Evolutionary conservation across 331 rosid species (phyloP), one percentile per base, ranked within the genome.

Genomic region (Spiraea crenata): DNA sequence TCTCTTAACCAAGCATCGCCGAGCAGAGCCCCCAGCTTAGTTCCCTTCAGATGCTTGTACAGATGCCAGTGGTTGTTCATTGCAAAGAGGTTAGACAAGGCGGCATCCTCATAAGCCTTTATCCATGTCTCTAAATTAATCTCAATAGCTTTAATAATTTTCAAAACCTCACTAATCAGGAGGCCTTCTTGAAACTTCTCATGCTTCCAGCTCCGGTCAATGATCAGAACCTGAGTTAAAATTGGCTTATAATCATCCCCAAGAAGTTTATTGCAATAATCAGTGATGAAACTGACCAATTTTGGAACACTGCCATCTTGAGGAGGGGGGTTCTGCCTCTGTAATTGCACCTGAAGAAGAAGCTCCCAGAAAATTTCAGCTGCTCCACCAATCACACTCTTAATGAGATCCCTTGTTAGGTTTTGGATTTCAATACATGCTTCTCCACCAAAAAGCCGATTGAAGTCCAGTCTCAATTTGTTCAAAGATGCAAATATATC

Each of bases 301-400:
- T 84, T 81, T 0, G 96, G 96, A 48, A 95, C 96, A 69, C 65
- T 78, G 42, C 99, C 99, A 67, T 91, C 99, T 37, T 41, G 56
- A 38, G 99, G 97, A 9, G 97, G 99, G 2, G 99, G 89, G 65
- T 67, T 87, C 86, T 81, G 84, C 83, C 93, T 86, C 80, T 95
- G 99, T 58, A 95, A 78, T 83, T 88, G 87, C 77, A 91, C 93
- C 88, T 95, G 97, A 67, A 73, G 81, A 57, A 77, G 78, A 71
- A 95, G 99, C 76, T 95, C 99, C 92, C 96, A 87, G 84, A 95
- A 95, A 74, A 95, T 87, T 66, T 89, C 97, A 4, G 99, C 96
- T 0, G 86, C 96, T 48, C 97, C 99, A 76, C 91, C 92, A 49
- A 95, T 89, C 49, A 95, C 96, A 47, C 89, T 83, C 87, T 85